Evolutionary conservation across 805 yeast genomes (phyloP).

Genomic region (Candida berthetii): DNA sequence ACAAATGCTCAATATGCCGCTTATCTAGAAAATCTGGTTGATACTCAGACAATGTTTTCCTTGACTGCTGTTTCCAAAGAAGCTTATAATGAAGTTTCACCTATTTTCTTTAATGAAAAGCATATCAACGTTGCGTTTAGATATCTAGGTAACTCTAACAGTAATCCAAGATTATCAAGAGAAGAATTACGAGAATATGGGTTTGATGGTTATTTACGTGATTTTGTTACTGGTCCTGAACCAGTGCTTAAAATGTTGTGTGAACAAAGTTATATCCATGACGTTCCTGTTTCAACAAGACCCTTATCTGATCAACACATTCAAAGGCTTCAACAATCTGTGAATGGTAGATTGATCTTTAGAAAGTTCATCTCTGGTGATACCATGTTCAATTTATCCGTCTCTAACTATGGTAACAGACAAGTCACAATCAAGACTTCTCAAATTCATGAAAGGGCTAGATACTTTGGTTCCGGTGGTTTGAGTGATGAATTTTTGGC

Average conservation of each 20-base stretch:
- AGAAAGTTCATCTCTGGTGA: conserved; percentile 57
- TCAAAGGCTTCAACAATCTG: conserved; percentile 28
- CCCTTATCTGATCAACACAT: conserved; percentile 36
- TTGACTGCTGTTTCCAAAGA: conserved; percentile 51
- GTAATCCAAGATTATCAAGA: conserved; percentile 18
- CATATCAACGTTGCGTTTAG: conserved; percentile 49
- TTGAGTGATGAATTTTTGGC: conserved; percentile 3
- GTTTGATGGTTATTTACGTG: conserved; percentile 75
- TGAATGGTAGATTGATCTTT: conserved; percentile 39
- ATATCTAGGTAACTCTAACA: conserved; percentile 25
- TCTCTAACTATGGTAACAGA: conserved; percentile 59
- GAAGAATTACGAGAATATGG: conserved; percentile 43
- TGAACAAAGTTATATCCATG: conserved; percentile 40
- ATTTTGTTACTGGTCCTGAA: conserved; percentile 66
- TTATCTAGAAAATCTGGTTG: conserved; percentile 52
- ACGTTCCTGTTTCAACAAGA: conserved; percentile 57
- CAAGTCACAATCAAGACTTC: conserved; percentile 29
- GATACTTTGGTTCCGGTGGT: conserved; percentile 13
- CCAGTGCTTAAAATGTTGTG: conserved; percentile 70
- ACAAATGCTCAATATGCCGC: conserved; percentile 42
- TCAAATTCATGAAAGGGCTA: conserved; percentile 3
- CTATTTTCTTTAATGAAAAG: conserved; percentile 30
- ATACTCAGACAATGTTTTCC: conserved; percentile 47
- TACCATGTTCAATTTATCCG: conserved; percentile 39
- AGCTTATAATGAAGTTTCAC: conserved; percentile 41